Evolutionary conservation across 192 early-diverging fungal species (phyloP).

Genomic region (Obelidium mucronatum): DNA sequence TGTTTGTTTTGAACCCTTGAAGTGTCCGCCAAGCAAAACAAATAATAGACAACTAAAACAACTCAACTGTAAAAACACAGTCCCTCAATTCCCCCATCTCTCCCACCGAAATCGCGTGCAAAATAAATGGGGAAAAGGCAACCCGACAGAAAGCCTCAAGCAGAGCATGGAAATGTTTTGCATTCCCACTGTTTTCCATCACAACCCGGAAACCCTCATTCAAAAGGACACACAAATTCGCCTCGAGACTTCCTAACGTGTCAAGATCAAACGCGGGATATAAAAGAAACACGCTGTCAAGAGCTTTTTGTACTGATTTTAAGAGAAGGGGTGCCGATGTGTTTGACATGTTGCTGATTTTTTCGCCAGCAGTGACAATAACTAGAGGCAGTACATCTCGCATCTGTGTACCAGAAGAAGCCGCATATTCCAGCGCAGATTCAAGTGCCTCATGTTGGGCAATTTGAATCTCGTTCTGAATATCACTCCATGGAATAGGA

Average conservation of each 20-base stretch:
- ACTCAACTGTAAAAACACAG: too few relatives aligned
- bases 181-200: constrained; percentile 29
- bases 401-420: too few relatives aligned
- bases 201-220: constrained; percentile 10
- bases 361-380: neutral
- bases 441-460: neutral
- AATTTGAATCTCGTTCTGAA: constrained; percentile 19
- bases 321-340: constrained; percentile 17
- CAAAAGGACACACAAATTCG: constrained; percentile 7
- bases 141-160: neutral
- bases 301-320: too few relatives aligned
- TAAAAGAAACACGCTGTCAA: too few relatives aligned
- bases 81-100: too few relatives aligned
- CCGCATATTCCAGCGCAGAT: too few relatives aligned
- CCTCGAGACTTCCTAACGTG: too few relatives aligned
- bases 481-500: constrained; percentile 16
- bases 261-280: too few relatives aligned
- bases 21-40: too few relatives aligned
- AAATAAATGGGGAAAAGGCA: neutral
- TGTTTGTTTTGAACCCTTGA: too few relatives aligned
- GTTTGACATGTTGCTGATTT: constrained; percentile 26
- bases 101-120: too few relatives aligned
- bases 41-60: too few relatives aligned
- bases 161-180: constrained; percentile 17
- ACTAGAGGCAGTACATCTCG: neutral